Base-by-base conservation (phyloP, 805 yeast genomes). In the Scheffersomyces ergatensis region DNA sequence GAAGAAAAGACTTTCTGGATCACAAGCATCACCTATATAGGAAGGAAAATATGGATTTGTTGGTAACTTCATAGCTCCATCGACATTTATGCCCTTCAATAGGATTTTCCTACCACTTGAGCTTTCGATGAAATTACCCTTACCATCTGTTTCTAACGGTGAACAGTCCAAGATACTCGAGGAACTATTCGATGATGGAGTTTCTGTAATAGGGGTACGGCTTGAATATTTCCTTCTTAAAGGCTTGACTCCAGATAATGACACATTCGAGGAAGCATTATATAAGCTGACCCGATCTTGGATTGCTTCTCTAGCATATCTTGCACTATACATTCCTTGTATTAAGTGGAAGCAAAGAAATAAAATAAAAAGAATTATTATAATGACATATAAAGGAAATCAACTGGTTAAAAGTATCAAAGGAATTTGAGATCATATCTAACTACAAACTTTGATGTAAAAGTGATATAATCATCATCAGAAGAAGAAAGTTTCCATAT, bases 61-160 rank as follows among this genome's bases (percentile, higher is more conserved):
- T 0, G 97, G 97, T 37, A 78, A 62, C 57, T 89, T 89, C 48
- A 84, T 71, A 25, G 82, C 76, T 0, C 86, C 83, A 47, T 89
- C 95, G 16, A 89, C 58, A 57, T 90, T 89, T 46, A 89, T 84
- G 1, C 97, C 97, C 49, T 84, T 80, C 23, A 89, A 63, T 11
- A 74, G 70, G 11, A 89, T 66, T n/a, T 67, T 67, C 32, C 93
- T 65, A 1, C 88, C 89, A 0, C 50, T 44, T 27, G 21, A 13
- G 46, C 80, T 79, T 41, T 67, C 70, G 2, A 77, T 63, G 56
- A 90, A 80, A 43, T 75, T 67, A 4, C 93, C 95, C 18, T 66
- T 39, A 3, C 44, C 51, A 38, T 56, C 54, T 5, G 56, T 48
- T 26, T 44, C 41, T 15, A 60, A 44, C 12, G 46, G 48, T n/a